Evolutionary conservation across 305 asterid genomes (phyloP), one percentile per base, ranked within the genome.

Genomic region (Fraxinus velutina): DNA sequence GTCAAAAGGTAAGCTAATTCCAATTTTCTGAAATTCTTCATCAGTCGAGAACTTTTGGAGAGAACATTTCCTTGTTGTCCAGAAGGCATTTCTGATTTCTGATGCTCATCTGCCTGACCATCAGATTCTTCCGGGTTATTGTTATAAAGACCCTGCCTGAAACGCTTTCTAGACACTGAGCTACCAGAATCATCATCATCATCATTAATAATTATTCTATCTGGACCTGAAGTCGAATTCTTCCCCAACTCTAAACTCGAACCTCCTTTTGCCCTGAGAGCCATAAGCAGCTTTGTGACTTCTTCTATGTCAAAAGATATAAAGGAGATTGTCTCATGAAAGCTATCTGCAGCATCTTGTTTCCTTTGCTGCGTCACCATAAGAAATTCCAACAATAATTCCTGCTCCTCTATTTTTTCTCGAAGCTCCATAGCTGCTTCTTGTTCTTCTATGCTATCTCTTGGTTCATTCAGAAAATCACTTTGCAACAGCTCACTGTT

Each of bases 331-430:
- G 90, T 90, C 82, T 94, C 94, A 1, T 85, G 88, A 84, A 94
- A 87, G 80, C 68, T 85, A 85, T 92, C 89, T 0, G 91, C 90
- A 2, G 88, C 89, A 71, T 94, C 98, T 78, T 92, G 97, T 86
- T 94, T 96, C 79, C 89, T 87, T 85, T 88, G 96, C 78, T 93
- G 97, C 60, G 91, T 88, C 27, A 91, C 88, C 73, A 94, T 84
- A 75, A 96, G 92, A 78, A 96, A 96, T 82, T 96, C 98, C 74
- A 96, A 93, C 81, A 96, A 82, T 89, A 92, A 83, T 85, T 96
- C 98, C 42, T 93, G 97, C 88, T 94, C 98, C 60, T 96, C 98
- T 81, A 96, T 92, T 81, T 87, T 85, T 84, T 94, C 98, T 79
- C 91, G 88, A 77, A 96, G 93, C 79, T 91, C 93, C 83, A 91